Percentiles rank a stretch among this genome's conserved stretches.
These are phyloP conservation scores for Hysterium pulicare DNA, from an alignment of 2,329 filamentous ascomycete species.

Conservation along the genomic window DNA sequence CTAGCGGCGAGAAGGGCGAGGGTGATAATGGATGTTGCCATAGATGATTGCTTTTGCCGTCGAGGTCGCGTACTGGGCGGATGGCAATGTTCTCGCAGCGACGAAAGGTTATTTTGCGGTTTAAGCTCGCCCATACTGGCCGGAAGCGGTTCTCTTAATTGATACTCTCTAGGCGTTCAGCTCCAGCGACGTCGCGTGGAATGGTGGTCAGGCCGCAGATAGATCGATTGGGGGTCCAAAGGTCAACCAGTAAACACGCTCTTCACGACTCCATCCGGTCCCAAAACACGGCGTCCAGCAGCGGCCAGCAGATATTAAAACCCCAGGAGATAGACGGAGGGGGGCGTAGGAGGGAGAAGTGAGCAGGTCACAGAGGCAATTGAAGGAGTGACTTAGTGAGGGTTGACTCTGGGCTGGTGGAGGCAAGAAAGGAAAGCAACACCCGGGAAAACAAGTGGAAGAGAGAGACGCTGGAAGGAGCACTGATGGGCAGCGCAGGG, in stretches of 20 bases:
- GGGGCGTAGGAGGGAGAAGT: too few relatives aligned
- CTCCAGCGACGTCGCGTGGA: background rate
- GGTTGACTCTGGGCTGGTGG: constrained; percentile 8
- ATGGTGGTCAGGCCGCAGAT: background rate
- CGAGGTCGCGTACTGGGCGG: constrained; percentile 9
- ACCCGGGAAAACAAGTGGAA: background rate
- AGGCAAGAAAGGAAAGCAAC: background rate
- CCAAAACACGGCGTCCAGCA: background rate
- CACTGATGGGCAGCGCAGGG: background rate
- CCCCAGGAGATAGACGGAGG: too few relatives aligned
- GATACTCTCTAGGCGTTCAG: background rate
- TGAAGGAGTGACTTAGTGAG: constrained; percentile 34
- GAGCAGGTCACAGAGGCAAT: too few relatives aligned
- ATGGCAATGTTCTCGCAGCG: constrained; percentile 9
- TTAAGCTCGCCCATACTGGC: background rate
- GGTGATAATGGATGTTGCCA: constrained; percentile 16
- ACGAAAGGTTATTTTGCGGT: background rate
- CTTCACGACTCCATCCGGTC: constrained; percentile 4
- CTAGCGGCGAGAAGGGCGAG: constrained; percentile 24
- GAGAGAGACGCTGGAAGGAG: background rate
- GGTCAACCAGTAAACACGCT: background rate
- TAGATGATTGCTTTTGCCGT: constrained; percentile 20
- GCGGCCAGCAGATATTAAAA: too few relatives aligned
- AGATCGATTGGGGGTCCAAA: background rate
- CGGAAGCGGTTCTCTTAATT: background rate